Conservation (phyloP, 1,284 basidiomycete species). For the Ganoderma meredithae region DNA sequence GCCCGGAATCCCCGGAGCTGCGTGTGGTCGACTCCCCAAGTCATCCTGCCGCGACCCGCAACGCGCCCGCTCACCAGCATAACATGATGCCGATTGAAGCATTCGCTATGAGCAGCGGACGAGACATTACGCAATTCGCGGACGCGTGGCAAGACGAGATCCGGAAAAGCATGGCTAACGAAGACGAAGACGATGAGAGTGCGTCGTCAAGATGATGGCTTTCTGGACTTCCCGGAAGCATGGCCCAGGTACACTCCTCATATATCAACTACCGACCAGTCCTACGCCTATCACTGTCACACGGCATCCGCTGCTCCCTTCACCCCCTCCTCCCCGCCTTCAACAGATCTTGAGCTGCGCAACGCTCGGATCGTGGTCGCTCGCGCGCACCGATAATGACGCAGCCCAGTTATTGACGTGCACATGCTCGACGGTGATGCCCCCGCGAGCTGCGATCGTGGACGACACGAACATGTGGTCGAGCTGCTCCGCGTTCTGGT, state of each 20-base stretch:
- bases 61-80: conserved; percentile 79
- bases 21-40: conserved; percentile 76
- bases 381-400: conserved; percentile 49
- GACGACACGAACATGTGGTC: conserved; percentile 65
- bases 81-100: conserved; percentile 96
- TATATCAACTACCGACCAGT: conserved; percentile 16
- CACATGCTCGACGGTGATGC: conserved; percentile 59
- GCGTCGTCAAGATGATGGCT: background rate
- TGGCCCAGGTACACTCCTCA: background rate
- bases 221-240: background rate
- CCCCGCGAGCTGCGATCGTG: conserved; percentile 50
- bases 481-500: conserved; percentile 64
- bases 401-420: conserved; percentile 68
- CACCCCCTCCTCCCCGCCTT: background rate
- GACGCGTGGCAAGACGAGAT: conserved; percentile 70
- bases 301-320: background rate
- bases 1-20: conserved; percentile 53
- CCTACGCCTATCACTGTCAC: background rate
- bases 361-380: conserved; percentile 69
- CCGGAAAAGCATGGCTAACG: conserved; percentile 46
- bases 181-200: conserved; percentile 24
- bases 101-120: conserved; percentile 78
- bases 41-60: conserved; percentile 71
- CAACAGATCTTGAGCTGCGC: conserved; percentile 55
- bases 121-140: conserved; percentile 77